These are phyloP conservation scores for Microcyclosporella mali DNA, from an alignment of 2,329 filamentous ascomycete species.

Conservation along the genomic window DNA sequence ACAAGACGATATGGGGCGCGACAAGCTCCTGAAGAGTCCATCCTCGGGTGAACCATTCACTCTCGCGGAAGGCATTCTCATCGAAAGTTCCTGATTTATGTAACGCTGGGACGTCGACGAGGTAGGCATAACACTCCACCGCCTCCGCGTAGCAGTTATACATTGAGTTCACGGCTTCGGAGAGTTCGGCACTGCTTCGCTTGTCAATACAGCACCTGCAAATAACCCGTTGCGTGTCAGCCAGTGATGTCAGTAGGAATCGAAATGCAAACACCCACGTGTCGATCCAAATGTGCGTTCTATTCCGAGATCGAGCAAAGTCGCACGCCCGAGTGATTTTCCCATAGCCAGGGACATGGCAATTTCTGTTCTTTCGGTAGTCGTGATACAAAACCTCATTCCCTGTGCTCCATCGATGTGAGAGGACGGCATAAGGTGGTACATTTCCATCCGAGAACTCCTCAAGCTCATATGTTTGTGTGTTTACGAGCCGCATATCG, in stretches of 20 bases:
- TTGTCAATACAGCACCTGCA: conserved; percentile 8
- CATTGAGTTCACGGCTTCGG: conserved; percentile 41
- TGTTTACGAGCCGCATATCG: conserved; percentile 13
- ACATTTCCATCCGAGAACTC: conserved; percentile 4
- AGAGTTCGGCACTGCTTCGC: conserved; percentile 38
- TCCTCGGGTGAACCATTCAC: conserved; percentile 3
- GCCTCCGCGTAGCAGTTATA: conserved; percentile 3
- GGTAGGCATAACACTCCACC: conserved; percentile 6
- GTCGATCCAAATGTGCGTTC: conserved; percentile 8
- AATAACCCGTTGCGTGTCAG: too few relatives aligned
- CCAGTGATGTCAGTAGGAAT: too few relatives aligned
- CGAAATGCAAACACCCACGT: not conserved
- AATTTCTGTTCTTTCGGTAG: not conserved
- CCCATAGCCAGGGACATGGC: not conserved
- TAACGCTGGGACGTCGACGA: conserved; percentile 1
- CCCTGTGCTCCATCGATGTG: conserved; percentile 8
- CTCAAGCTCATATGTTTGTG: conserved; percentile 7
- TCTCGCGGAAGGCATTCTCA: not conserved
- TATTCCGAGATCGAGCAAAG: not conserved
- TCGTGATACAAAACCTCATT: conserved; percentile 6
- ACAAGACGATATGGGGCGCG: conserved; percentile 4
- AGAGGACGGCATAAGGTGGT: conserved; percentile 10
- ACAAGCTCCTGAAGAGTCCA: conserved; percentile 7
- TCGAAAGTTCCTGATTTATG: not conserved
- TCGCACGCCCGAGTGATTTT: conserved; percentile 4